Conservation (phyloP, 2,329 filamentous ascomycete species). For the Aspergillus tanneri region DNA sequence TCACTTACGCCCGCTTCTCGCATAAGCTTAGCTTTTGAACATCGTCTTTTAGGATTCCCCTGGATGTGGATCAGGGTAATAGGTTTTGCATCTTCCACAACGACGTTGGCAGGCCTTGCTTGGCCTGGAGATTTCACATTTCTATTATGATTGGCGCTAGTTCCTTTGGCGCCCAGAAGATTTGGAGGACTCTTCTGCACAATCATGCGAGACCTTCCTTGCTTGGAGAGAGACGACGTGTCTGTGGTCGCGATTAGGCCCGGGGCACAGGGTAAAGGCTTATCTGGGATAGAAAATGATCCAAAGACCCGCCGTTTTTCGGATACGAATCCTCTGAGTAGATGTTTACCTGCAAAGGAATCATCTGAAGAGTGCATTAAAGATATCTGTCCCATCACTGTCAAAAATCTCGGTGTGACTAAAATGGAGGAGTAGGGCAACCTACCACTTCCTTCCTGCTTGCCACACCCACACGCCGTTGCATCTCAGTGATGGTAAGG, state of each 20-base stretch:
- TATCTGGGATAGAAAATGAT: conserved; percentile 19
- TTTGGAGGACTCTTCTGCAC: conserved; percentile 20
- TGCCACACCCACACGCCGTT: conserved; percentile 77
- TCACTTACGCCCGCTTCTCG: conserved; percentile 20
- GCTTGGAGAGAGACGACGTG: conserved; percentile 13
- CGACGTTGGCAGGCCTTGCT: conserved; percentile 27
- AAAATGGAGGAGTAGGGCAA: conserved; percentile 36
- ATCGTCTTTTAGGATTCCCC: conserved; percentile 23
- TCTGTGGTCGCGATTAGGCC: conserved; percentile 7
- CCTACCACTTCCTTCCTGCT: conserved; percentile 69
- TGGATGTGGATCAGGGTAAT: conserved; percentile 17
- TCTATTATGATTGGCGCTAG: conserved; percentile 13
- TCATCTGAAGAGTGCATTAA: conserved; percentile 16
- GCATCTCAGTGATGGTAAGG: conserved; percentile 79
- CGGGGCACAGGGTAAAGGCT: conserved; percentile 35
- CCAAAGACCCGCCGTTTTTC: conserved; percentile 16
- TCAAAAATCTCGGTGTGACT: conserved; percentile 1
- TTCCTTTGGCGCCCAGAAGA: conserved; percentile 14
- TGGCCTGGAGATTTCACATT: conserved; percentile 17
- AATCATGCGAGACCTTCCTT: conserved; percentile 10
- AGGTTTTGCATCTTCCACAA: conserved; percentile 13
- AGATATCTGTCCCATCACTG: conserved; percentile 21
- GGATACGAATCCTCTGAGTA: conserved; percentile 28
- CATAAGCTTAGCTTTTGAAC: conserved; percentile 25
- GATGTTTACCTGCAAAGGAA: conserved; percentile 20